Base-by-base conservation (phyloP, 1,284 basidiomycete genomes). In the Ustilago curta region DNA sequence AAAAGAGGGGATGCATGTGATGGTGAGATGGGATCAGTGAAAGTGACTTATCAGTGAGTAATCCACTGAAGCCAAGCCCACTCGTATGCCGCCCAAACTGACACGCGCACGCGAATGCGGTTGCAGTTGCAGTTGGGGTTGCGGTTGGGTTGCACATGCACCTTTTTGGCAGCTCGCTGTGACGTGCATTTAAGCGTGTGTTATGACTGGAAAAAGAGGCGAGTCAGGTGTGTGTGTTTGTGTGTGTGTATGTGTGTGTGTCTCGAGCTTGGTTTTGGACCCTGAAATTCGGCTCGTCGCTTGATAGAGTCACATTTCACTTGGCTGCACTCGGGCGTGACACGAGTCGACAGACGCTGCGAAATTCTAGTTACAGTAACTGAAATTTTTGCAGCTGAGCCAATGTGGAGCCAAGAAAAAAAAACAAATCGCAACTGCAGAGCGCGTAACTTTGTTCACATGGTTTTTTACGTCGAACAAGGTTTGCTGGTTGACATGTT, bases 71-170 rank as follows among this genome's bases (percentile, higher is more conserved):
- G n/a, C n/a, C n/a, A n/a, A n/a, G n/a, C n/a, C n/a, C n/a, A n/a
- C n/a, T n/a, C n/a, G n/a, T n/a, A n/a, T n/a, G n/a, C n/a, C 49
- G 49, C 49, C 49, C 21, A 51, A 39, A 51, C 21, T 25, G 39
- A 49, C 48, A 49, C 48, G 48, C 31, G 19, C 31, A 32, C 32
- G 37, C 32, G 35, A 21, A n/a, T n/a, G n/a, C n/a, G n/a, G n/a
- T n/a, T n/a, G n/a, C n/a, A n/a, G n/a, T n/a, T n/a, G n/a, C n/a
- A n/a, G n/a, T n/a, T n/a, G n/a, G n/a, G n/a, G n/a, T n/a, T n/a
- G n/a, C n/a, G n/a, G n/a, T n/a, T n/a, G n/a, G n/a, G n/a, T n/a
- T 35, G n/a, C 25, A 25, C 32, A 40, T 53, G 52, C 52, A 53
- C 39, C 52, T 53, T n/a, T n/a, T n/a, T n/a, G n/a, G n/a, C n/a